phyloP scores from a whole-genome alignment of 805 yeast genomes.

The Wickerhamomyces strasburgensis region DNA sequence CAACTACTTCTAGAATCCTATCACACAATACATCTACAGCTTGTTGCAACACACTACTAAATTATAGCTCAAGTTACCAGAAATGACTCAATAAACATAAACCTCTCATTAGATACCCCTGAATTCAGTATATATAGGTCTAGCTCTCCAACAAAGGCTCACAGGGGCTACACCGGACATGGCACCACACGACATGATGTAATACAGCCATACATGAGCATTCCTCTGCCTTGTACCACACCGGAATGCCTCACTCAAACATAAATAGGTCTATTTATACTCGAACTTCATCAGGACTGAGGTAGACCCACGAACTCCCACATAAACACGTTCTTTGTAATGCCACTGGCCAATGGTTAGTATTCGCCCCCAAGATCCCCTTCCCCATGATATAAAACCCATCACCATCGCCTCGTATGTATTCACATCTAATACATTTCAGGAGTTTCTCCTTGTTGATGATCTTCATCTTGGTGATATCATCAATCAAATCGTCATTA shows the following conservation, averaged over 20 bases:
- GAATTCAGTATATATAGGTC: too few relatives aligned
- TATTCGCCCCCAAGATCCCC: constrained; percentile 25
- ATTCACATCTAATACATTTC: constrained; percentile 52
- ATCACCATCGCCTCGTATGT: constrained; percentile 31
- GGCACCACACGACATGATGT: too few relatives aligned
- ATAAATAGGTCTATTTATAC: background rate
- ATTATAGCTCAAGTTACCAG: too few relatives aligned
- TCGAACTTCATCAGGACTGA: constrained; percentile 16
- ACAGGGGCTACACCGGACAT: too few relatives aligned
- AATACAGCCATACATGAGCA: too few relatives aligned
- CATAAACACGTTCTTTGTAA: constrained; percentile 73
- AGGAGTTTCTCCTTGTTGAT: constrained; percentile 28
- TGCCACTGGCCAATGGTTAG: constrained; percentile 51
- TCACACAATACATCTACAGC: too few relatives aligned
- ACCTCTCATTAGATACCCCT: too few relatives aligned
- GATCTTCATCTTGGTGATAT: constrained; percentile 25
- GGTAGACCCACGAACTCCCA: constrained; percentile 69
- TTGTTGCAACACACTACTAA: too few relatives aligned
- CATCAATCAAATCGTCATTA: constrained; percentile 27
- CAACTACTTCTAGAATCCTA: too few relatives aligned
- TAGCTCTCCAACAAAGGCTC: too few relatives aligned
- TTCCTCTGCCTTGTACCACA: too few relatives aligned
- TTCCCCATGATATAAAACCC: constrained; percentile 23
- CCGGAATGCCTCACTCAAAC: background rate
- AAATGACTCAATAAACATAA: too few relatives aligned